Evolutionary conservation across 1,139 yeast genomes (phyloP).

Genomic region (Dujonia santamariae): DNA sequence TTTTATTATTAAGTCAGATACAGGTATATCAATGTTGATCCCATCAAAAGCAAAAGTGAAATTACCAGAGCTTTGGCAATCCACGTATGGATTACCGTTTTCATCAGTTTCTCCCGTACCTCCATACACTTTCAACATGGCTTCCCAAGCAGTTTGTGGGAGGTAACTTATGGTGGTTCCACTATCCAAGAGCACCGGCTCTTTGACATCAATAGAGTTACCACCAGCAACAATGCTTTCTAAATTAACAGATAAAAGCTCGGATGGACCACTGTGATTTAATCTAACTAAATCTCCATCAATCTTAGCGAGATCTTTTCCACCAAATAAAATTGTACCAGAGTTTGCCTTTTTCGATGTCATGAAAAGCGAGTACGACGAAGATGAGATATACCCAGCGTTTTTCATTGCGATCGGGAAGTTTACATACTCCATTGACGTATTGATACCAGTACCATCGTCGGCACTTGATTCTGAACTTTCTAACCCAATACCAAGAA

Average conservation of each 20-base stretch:
- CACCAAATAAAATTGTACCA: constrained; percentile 22
- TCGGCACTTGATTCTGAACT: constrained; percentile 10
- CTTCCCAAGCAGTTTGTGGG: constrained; percentile 9
- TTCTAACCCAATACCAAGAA: constrained; percentile 18
- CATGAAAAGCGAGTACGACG: constrained; percentile 21
- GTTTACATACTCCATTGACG: constrained; percentile 16
- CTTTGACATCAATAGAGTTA: constrained; percentile 10
- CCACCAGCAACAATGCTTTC: constrained; percentile 7
- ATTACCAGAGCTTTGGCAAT: constrained; percentile 1
- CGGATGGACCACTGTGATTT: constrained; percentile 7
- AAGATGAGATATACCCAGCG: constrained; percentile 18
- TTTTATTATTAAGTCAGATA: constrained; percentile 15
- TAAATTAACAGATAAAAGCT: constrained; percentile 9
- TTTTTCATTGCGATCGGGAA: constrained; percentile 19
- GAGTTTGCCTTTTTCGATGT: constrained; percentile 11
- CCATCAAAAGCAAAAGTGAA: constrained; percentile 16
- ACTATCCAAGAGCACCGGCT: constrained; percentile 33
- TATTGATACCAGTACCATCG: background rate
- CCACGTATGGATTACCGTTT: background rate
- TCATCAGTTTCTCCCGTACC: background rate
- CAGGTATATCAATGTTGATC: constrained; percentile 14
- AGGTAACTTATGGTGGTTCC: constrained; percentile 38
- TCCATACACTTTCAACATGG: background rate
- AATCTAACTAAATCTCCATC: constrained; percentile 14
- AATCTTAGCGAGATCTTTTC: constrained; percentile 19